A percentile compares a stretch with the other conserved stretches of the same genome.
These are phyloP conservation scores for Cyclotella atomus DNA, from an alignment of 108 stramenopile genomes.

Conservation along the genomic window DNA sequence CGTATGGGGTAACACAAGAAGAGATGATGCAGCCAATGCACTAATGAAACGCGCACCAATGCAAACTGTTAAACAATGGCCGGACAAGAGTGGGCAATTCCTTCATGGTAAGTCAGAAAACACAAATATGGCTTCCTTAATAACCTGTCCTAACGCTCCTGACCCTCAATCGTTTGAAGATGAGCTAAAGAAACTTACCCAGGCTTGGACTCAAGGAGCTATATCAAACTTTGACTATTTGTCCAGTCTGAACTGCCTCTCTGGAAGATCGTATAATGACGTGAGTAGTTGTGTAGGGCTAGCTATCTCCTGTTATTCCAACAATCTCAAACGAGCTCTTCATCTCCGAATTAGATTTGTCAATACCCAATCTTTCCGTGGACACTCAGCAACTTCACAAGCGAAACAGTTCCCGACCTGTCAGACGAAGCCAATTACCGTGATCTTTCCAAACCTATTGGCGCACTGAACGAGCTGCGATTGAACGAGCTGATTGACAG, in stretches of 20 bases:
- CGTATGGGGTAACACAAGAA: constrained; percentile 73
- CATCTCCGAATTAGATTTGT: constrained; percentile 50
- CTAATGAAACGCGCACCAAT: constrained; percentile 87
- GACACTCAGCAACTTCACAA: constrained; percentile 94
- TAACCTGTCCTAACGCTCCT: neutral
- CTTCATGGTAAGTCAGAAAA: constrained; percentile 56
- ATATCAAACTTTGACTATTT: constrained; percentile 98
- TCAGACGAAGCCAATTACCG: constrained; percentile 82
- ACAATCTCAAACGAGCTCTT: no score
- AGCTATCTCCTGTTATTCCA: no score
- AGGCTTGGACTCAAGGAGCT: constrained; percentile 90
- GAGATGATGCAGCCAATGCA: constrained; percentile 86
- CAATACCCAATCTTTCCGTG: constrained; percentile 99
- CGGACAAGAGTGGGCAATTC: constrained; percentile 80
- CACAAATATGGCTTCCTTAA: neutral
- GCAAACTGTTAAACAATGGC: constrained; percentile 91
- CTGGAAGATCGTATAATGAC: constrained; percentile 96
- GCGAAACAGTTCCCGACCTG: constrained; percentile 90
- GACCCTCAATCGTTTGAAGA: constrained; percentile 18
- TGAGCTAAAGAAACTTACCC: constrained; percentile 78
- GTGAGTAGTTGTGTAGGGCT: neutral
- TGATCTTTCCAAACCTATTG: constrained; percentile 94
- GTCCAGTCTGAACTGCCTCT: constrained; percentile 91
- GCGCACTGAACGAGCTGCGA: constrained; percentile 93
- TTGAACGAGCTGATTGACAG: constrained; percentile 92